Conservation (phyloP, 768 basidiomycete species). For the Tephrocybe rancida region DNA sequence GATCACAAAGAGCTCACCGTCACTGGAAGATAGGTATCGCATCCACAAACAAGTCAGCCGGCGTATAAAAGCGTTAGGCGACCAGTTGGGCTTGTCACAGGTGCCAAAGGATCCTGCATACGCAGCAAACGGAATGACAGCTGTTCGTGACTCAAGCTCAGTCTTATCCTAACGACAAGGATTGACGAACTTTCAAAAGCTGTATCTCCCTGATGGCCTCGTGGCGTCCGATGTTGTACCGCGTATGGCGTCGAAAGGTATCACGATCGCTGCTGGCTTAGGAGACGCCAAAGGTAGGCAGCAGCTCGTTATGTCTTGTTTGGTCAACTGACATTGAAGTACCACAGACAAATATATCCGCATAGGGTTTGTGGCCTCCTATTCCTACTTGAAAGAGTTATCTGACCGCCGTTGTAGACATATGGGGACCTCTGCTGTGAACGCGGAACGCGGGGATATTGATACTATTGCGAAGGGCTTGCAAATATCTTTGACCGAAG, state of each 20-base stretch:
- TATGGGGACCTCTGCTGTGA: constrained; percentile 81
- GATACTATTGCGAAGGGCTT: constrained; percentile 62
- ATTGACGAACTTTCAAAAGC: constrained; percentile 26
- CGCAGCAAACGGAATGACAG: constrained; percentile 89
- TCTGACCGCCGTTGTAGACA: constrained; percentile 48
- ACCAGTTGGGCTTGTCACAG: constrained; percentile 65
- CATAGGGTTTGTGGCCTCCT: constrained; percentile 52
- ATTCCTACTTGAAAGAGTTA: background rate
- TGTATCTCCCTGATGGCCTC: constrained; percentile 79
- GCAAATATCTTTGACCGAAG: constrained; percentile 45
- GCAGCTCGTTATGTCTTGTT: background rate
- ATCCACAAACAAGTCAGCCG: constrained; percentile 67
- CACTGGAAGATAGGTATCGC: constrained; percentile 71
- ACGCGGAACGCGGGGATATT: constrained; percentile 67
- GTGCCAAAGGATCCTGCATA: constrained; percentile 57
- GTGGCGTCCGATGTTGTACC: constrained; percentile 69
- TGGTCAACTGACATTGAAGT: background rate
- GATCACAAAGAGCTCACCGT: constrained; percentile 59
- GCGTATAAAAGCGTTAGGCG: constrained; percentile 63
- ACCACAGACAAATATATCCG: constrained; percentile 76
- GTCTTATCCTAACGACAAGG: background rate
- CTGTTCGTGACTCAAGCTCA: constrained; percentile 39
- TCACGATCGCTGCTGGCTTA: constrained; percentile 83
- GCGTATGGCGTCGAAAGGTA: constrained; percentile 60
- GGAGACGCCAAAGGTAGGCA: constrained; percentile 66